Evolutionary conservation across 2,329 filamentous ascomycete genomes (phyloP).

Genomic region (Botrytis hyacinthi): DNA sequence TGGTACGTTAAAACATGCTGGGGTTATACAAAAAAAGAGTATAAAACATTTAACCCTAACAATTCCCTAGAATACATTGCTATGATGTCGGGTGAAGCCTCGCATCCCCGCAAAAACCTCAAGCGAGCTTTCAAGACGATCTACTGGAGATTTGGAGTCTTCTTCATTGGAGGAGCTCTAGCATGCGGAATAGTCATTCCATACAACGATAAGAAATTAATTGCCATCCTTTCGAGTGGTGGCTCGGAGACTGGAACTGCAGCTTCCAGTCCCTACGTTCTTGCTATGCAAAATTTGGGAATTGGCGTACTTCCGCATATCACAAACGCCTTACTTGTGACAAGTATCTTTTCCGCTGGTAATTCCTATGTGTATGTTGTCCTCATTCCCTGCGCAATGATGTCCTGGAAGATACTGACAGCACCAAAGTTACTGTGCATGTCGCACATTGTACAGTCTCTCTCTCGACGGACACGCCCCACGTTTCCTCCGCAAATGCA

Average conservation of each 20-base stretch:
- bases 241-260: slow-evolving; percentile 49
- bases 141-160: slow-evolving; percentile 68
- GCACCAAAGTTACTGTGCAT: slow-evolving; percentile 54
- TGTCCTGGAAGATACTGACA: not conserved
- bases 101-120: slow-evolving; percentile 62
- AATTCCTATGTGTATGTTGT: slow-evolving; percentile 51
- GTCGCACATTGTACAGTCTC: slow-evolving; percentile 67
- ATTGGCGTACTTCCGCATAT: slow-evolving; percentile 65
- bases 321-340: slow-evolving; percentile 63
- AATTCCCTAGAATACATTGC: slow-evolving; percentile 50
- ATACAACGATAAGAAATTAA: slow-evolving; percentile 59
- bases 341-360: slow-evolving; percentile 62
- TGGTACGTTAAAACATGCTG: slow-evolving; percentile 46
- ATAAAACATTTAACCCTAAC: not conserved
- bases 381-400: not conserved
- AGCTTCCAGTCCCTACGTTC: slow-evolving; percentile 46
- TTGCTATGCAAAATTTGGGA: slow-evolving; percentile 64
- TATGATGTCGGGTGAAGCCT: slow-evolving; percentile 67
- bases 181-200: slow-evolving; percentile 65
- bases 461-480: slow-evolving; percentile 66
- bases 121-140: slow-evolving; percentile 70
- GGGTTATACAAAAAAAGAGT: not conserved
- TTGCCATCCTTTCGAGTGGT: slow-evolving; percentile 32
- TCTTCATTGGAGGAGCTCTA: slow-evolving; percentile 69
- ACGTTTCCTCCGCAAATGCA: slow-evolving; percentile 58